phyloP scores from a whole-genome alignment of 2,329 filamentous ascomycete species.

The Colletotrichum simmondsii region DNA sequence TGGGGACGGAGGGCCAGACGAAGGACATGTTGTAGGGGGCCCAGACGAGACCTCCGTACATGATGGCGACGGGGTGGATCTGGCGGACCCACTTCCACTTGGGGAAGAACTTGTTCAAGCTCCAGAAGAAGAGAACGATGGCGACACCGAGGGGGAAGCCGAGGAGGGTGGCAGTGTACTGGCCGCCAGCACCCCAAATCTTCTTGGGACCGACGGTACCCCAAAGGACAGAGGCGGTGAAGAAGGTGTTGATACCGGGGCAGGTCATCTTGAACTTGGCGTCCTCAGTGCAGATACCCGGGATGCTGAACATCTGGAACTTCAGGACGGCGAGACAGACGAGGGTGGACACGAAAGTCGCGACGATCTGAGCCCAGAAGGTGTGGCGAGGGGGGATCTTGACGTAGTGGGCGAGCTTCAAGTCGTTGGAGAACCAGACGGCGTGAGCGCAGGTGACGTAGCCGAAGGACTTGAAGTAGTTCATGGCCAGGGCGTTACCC shows the following conservation, averaged over 20 bases:
- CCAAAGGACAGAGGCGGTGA: slow-evolving; percentile 54
- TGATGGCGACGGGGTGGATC: slow-evolving; percentile 54
- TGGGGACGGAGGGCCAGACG: slow-evolving; percentile 56
- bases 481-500: slow-evolving; percentile 63
- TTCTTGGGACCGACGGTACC: slow-evolving; percentile 51
- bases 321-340: slow-evolving; percentile 62
- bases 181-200: slow-evolving; percentile 48
- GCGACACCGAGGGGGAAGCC: slow-evolving; percentile 53
- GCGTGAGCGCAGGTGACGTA: slow-evolving; percentile 41
- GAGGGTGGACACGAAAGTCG: slow-evolving; percentile 63
- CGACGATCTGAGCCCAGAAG: slow-evolving; percentile 68
- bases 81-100: slow-evolving; percentile 47
- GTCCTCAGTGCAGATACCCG: slow-evolving; percentile 48
- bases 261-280: slow-evolving; percentile 50
- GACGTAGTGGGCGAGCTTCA: slow-evolving; percentile 65
- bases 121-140: slow-evolving; percentile 49
- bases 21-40: slow-evolving; percentile 62
- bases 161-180: slow-evolving; percentile 47
- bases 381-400: slow-evolving; percentile 72
- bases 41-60: slow-evolving; percentile 52
- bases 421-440: slow-evolving; percentile 42
- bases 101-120: slow-evolving; percentile 46
- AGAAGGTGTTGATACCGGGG: slow-evolving; percentile 51
- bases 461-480: slow-evolving; percentile 65
- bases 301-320: slow-evolving; percentile 52